Conservation (phyloP, 805 yeast species). For the Candida insectorum region DNA sequence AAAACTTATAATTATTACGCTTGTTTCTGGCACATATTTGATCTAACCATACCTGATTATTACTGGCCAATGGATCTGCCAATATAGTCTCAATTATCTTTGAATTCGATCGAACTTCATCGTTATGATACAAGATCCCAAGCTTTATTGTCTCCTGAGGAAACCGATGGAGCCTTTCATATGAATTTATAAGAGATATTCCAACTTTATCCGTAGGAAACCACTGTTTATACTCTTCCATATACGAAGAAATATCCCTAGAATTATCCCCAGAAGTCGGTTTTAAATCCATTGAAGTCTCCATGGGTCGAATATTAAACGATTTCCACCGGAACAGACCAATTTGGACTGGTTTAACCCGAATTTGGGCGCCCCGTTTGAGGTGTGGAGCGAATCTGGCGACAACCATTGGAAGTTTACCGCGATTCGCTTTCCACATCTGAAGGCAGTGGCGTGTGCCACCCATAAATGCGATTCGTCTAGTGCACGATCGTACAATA, state of each 20-base stretch:
- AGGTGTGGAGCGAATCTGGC: too few relatives aligned
- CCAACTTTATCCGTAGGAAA: constrained; percentile 12
- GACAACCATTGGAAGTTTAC: too few relatives aligned
- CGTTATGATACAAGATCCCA: constrained; percentile 33
- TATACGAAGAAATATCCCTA: constrained; percentile 9
- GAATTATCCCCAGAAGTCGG: too few relatives aligned
- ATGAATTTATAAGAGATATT: constrained; percentile 11
- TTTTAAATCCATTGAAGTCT: not conserved
- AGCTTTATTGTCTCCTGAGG: constrained; percentile 21
- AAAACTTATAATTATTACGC: constrained; percentile 18
- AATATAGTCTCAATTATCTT: constrained; percentile 32
- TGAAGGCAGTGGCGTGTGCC: too few relatives aligned
- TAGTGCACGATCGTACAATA: too few relatives aligned
- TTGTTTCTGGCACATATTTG: constrained; percentile 19
- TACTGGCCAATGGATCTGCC: constrained; percentile 38
- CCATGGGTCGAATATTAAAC: not conserved
- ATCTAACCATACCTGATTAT: constrained; percentile 30
- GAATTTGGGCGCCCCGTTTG: too few relatives aligned
- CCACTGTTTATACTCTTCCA: constrained; percentile 10
- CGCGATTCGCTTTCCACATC: too few relatives aligned
- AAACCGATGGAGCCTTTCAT: constrained; percentile 8
- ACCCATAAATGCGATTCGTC: too few relatives aligned
- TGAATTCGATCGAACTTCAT: constrained; percentile 16
- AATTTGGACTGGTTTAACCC: too few relatives aligned
- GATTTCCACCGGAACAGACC: too few relatives aligned